Percentiles rank a stretch among this genome's conserved stretches.
Conservation (phyloP, 441 rosid genomes). For the Corymbia citriodora region DNA sequence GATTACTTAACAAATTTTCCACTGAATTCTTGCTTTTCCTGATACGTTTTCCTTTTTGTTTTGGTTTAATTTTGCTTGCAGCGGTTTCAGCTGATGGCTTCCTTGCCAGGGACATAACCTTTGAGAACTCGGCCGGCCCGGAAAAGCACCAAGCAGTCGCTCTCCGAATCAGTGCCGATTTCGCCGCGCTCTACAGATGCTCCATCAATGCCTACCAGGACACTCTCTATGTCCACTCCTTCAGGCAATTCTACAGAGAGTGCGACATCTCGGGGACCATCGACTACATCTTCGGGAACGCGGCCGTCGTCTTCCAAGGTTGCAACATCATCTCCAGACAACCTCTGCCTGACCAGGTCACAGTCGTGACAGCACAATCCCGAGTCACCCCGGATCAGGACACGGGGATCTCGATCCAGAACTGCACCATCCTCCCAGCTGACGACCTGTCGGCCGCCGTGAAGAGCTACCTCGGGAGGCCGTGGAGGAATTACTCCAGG, state of each 20-base stretch:
- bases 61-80: conserved; percentile 7
- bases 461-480: conserved; percentile 71
- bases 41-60: not conserved
- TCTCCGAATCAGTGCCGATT: conserved; percentile 66
- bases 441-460: conserved; percentile 37
- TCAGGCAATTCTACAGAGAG: conserved; percentile 80
- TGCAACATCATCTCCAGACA: conserved; percentile 54
- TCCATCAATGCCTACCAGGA: conserved; percentile 60
- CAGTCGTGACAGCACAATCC: conserved; percentile 75
- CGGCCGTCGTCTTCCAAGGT: conserved; percentile 69
- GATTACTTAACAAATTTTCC: not conserved
- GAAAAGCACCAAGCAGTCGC: conserved; percentile 80
- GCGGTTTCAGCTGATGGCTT: conserved; percentile 87
- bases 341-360: conserved; percentile 67
- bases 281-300: conserved; percentile 81
- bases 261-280: conserved; percentile 74
- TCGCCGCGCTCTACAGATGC: conserved; percentile 58
- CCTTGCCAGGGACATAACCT: conserved; percentile 63
- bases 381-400: conserved; percentile 51
- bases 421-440: conserved; percentile 54
- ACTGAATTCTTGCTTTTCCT: not conserved
- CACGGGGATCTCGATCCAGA: conserved; percentile 86
- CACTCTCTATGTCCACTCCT: conserved; percentile 68
- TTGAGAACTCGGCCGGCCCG: conserved; percentile 74
- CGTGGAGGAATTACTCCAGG: conserved; percentile 55